Evolutionary conservation across 768 basidiomycete species (phyloP).

Genomic region (Pleurotus citrinopileatus): DNA sequence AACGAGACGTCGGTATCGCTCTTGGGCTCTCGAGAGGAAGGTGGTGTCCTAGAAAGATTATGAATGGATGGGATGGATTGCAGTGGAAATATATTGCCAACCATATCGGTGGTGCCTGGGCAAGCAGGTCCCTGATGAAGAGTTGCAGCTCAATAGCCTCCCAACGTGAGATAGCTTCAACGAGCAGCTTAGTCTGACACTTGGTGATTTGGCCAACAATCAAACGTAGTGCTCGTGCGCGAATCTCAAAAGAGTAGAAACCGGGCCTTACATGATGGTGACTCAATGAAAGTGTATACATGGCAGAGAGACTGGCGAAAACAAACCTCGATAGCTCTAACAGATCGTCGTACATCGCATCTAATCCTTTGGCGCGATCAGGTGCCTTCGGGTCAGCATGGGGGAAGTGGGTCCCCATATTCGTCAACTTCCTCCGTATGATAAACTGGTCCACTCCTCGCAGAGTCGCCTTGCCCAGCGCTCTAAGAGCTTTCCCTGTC

Average conservation of each 20-base stretch:
- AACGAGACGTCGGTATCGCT: background rate
- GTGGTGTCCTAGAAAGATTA: slow-evolving; percentile 8
- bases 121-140: slow-evolving; percentile 13
- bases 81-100: background rate
- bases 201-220: slow-evolving; percentile 15
- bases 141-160: slow-evolving; percentile 14
- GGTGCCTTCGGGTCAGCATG: slow-evolving; percentile 19
- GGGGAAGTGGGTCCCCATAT: slow-evolving; percentile 18
- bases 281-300: background rate
- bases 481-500: slow-evolving; percentile 43
- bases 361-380: slow-evolving; percentile 12
- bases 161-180: slow-evolving; percentile 14
- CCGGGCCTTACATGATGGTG: background rate
- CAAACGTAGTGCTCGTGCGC: slow-evolving; percentile 2
- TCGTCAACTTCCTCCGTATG: slow-evolving; percentile 19
- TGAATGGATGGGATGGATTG: slow-evolving; percentile 11
- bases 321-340: slow-evolving; percentile 22
- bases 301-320: background rate
- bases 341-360: slow-evolving; percentile 17
- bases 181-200: slow-evolving; percentile 14
- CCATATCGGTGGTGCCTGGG: slow-evolving; percentile 15
- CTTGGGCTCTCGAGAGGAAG: slow-evolving; percentile 5
- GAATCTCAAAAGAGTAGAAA: background rate
- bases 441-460: slow-evolving; percentile 39
- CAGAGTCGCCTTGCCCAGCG: slow-evolving; percentile 49